These are phyloP conservation scores for Penicillium oxalicum DNA, from an alignment of 2,329 filamentous ascomycete species.

Conservation along the genomic window DNA sequence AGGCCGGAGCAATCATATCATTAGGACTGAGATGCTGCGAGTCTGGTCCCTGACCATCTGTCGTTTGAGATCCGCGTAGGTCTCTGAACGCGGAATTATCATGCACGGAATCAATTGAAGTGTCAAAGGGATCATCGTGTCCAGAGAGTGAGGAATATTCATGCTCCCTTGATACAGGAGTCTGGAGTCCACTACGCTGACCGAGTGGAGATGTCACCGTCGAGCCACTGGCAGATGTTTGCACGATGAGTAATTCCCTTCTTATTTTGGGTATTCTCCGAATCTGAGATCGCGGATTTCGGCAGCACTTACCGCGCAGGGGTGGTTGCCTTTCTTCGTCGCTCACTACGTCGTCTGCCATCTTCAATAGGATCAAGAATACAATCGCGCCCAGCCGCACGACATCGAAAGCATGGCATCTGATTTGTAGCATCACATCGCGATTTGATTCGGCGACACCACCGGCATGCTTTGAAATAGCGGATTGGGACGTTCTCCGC, in stretches of 20 bases:
- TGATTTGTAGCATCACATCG: constrained; percentile 32
- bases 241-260: too few relatives aligned
- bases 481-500: constrained; percentile 27
- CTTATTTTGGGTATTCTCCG: too few relatives aligned
- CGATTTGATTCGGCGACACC: constrained; percentile 33
- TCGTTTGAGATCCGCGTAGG: constrained; percentile 19
- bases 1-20: constrained; percentile 34
- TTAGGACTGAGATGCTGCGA: constrained; percentile 31
- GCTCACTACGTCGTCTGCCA: constrained; percentile 20
- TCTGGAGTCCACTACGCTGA: constrained; percentile 18
- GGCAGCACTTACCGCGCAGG: constrained; percentile 18
- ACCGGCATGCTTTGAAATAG: constrained; percentile 33
- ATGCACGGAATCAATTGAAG: constrained; percentile 20
- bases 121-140: constrained; percentile 16
- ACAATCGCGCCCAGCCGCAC: constrained; percentile 29
- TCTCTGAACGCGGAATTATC: constrained; percentile 14
- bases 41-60: constrained; percentile 24
- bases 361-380: constrained; percentile 30
- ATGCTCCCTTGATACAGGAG: constrained; percentile 21
- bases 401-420: constrained; percentile 32
- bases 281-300: too few relatives aligned
- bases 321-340: constrained; percentile 19
- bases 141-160: constrained; percentile 21
- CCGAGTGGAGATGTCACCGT: constrained; percentile 15
- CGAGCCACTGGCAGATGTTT: constrained; percentile 7